A percentile compares a stretch with the other conserved stretches of the same genome.
Conservation (phyloP, 495 filamentous ascomycete species). For the Achaetomiella virescens region DNA sequence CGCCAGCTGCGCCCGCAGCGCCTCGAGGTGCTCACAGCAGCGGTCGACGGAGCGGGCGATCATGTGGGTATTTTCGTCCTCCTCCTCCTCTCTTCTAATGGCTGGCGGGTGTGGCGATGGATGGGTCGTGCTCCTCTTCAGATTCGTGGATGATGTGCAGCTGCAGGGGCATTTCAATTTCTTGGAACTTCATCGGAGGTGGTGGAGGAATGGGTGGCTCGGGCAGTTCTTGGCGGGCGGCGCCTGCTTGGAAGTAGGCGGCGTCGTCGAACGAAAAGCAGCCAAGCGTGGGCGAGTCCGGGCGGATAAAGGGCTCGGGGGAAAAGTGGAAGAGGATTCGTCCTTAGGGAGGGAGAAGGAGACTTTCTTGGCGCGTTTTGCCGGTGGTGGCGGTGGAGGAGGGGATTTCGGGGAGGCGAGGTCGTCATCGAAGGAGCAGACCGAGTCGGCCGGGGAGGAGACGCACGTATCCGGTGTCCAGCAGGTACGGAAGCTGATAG, state of each 20-base stretch:
- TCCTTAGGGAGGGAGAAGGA: conserved; percentile 43
- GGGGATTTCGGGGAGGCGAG: background rate
- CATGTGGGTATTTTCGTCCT: conserved; percentile 29
- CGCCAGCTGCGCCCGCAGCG: conserved; percentile 34
- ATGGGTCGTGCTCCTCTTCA: too few species aligned
- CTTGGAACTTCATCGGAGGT: conserved; percentile 16
- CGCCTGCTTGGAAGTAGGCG: conserved; percentile 24
- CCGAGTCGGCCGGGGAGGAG: conserved; percentile 39
- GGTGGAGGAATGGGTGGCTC: conserved; percentile 4
- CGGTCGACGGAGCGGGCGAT: conserved; percentile 38
- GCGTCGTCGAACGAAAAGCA: conserved; percentile 26
- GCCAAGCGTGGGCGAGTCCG: conserved; percentile 42
- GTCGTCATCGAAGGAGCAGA: conserved; percentile 36
- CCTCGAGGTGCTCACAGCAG: conserved; percentile 37
- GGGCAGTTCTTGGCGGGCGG: conserved; percentile 17
- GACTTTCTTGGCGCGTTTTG: conserved; percentile 45
- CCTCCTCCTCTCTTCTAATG: background rate
- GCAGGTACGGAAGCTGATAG: conserved; percentile 36
- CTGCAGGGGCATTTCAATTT: conserved; percentile 24
- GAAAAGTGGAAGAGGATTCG: conserved; percentile 13
- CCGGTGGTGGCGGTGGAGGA: conserved; percentile 15
- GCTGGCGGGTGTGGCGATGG: too few species aligned
- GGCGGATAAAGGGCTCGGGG: conserved; percentile 39
- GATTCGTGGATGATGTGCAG: conserved; percentile 14
- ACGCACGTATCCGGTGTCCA: conserved; percentile 35